Conservation (phyloP, 371 early-diverging fungal genomes). For the Mortierella sp. region DNA sequence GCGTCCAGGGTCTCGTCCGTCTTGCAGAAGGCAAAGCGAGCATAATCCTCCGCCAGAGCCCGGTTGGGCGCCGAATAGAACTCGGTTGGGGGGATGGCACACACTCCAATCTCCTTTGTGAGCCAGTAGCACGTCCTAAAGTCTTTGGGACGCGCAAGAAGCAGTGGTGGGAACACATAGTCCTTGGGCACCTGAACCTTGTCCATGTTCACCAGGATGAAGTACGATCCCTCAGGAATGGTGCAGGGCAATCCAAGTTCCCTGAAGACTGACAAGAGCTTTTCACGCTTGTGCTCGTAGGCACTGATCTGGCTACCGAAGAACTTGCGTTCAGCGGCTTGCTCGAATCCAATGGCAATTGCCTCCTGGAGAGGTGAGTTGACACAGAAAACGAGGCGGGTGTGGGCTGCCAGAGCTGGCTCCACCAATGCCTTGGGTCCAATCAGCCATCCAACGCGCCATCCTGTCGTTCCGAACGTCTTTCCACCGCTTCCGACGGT, state of each 20-base stretch:
- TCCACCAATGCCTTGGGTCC: constrained; percentile 82
- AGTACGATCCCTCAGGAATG: constrained; percentile 94
- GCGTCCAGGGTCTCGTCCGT: constrained; percentile 84
- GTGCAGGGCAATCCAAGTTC: constrained; percentile 82
- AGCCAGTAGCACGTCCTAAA: constrained; percentile 90
- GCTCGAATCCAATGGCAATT: constrained; percentile 80
- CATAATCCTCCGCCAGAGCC: constrained; percentile 77
- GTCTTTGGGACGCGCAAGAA: constrained; percentile 74
- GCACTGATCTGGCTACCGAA: constrained; percentile 74
- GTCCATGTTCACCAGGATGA: constrained; percentile 86
- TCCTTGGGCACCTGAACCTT: constrained; percentile 74
- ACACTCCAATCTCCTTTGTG: constrained; percentile 90
- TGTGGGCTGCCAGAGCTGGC: constrained; percentile 87
- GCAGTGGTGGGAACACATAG: constrained; percentile 70
- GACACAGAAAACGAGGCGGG: constrained; percentile 89
- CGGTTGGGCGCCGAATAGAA: constrained; percentile 85
- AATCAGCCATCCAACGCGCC: constrained; percentile 96
- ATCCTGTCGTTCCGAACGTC: constrained; percentile 95
- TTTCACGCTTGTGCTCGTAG: constrained; percentile 80
- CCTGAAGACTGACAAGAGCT: constrained; percentile 76
- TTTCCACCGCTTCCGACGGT: constrained; percentile 96
- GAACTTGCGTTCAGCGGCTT: constrained; percentile 69
- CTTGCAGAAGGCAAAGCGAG: constrained; percentile 96
- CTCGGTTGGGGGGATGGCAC: constrained; percentile 92
- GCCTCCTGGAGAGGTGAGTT: constrained; percentile 95